Evolutionary conservation across 2,329 filamentous ascomycete species (phyloP).

Genomic region (Alternaria sp.): DNA sequence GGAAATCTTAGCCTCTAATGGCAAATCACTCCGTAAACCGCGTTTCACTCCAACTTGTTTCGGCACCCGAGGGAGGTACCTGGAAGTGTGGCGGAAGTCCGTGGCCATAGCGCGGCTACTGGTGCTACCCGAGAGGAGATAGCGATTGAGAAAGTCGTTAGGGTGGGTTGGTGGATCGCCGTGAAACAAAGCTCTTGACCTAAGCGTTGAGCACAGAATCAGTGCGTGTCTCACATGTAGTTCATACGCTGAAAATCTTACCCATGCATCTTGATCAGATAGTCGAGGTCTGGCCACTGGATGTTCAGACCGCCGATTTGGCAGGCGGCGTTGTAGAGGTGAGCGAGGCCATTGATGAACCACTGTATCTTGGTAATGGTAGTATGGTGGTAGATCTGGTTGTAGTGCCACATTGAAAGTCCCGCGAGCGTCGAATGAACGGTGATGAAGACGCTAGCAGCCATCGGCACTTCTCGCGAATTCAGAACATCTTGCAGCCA

Average conservation of each 20-base stretch:
- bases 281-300: slow-evolving; percentile 27
- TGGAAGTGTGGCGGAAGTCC: neutral
- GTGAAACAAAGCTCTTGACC: slow-evolving; percentile 17
- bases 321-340: slow-evolving; percentile 29
- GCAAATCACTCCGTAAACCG: slow-evolving; percentile 11
- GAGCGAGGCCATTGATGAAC: slow-evolving; percentile 21
- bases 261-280: slow-evolving; percentile 25
- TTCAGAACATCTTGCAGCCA: slow-evolving; percentile 13
- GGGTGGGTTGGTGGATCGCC: slow-evolving; percentile 22
- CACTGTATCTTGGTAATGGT: slow-evolving; percentile 19
- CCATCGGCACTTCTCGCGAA: neutral
- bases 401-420: slow-evolving; percentile 14
- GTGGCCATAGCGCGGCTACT: slow-evolving; percentile 8
- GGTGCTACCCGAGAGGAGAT: slow-evolving; percentile 3
- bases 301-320: slow-evolving; percentile 21
- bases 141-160: slow-evolving; percentile 15
- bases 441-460: slow-evolving; percentile 10
- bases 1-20: slow-evolving; percentile 16
- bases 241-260: neutral
- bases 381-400: slow-evolving; percentile 9
- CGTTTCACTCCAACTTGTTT: slow-evolving; percentile 10
- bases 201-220: neutral
- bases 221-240: neutral
- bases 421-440: slow-evolving; percentile 21
- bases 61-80: neutral